These are phyloP conservation scores for Phyllosticta citrichinensis DNA, from an alignment of 2,329 filamentous ascomycete species.

Conservation along the genomic window DNA sequence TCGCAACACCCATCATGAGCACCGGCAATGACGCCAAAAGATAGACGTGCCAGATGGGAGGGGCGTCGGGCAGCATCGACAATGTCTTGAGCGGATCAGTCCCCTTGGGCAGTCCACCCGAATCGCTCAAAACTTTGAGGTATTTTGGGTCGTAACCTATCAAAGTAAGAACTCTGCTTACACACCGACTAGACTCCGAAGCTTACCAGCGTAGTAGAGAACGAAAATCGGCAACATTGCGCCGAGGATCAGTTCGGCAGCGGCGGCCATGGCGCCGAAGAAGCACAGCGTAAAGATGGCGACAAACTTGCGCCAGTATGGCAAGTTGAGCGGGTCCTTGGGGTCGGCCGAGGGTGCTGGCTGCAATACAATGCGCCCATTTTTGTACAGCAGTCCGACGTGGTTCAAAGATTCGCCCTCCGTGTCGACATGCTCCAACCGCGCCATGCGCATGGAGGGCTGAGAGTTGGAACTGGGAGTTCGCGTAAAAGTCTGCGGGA, in stretches of 20 bases:
- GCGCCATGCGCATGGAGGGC: neutral
- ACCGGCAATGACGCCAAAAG: conserved; percentile 20
- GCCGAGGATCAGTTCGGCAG: conserved; percentile 21
- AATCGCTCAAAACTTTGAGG: conserved; percentile 9
- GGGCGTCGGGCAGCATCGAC: conserved; percentile 11
- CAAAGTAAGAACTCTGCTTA: too few relatives aligned
- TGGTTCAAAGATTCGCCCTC: neutral
- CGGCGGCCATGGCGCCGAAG: conserved; percentile 19
- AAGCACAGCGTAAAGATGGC: conserved; percentile 13
- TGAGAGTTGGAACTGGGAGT: neutral
- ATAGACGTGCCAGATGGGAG: conserved; percentile 21
- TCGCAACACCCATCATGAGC: conserved; percentile 20
- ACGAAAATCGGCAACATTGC: conserved; percentile 22
- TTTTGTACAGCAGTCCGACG: conserved; percentile 1
- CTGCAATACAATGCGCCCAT: conserved; percentile 9
- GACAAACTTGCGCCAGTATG: conserved; percentile 11
- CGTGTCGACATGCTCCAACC: neutral
- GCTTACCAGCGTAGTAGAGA: conserved; percentile 17
- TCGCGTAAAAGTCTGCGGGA: neutral
- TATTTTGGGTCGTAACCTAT: conserved; percentile 12
- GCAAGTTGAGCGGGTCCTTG: conserved; percentile 15
- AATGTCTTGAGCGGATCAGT: conserved; percentile 7
- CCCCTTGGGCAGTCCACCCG: conserved; percentile 7
- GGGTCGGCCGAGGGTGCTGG: conserved; percentile 12
- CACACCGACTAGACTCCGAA: too few relatives aligned